A percentile compares a stretch with the other conserved stretches of the same genome.
phyloP scores from a whole-genome alignment of 345 rosid species.

The Eutrema yunnanense region DNA sequence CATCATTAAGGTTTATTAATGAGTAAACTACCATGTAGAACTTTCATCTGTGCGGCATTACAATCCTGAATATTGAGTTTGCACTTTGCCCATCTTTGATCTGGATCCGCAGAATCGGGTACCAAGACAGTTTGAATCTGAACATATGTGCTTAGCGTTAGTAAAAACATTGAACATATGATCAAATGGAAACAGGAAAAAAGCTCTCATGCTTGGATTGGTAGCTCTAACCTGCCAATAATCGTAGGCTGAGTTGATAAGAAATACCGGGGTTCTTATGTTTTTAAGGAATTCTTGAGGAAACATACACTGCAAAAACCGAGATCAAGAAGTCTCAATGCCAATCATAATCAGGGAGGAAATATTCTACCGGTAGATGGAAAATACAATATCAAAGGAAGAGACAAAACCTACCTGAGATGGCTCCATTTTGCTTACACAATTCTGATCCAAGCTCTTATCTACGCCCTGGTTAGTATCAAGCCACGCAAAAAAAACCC shows the following conservation, averaged over 20 bases:
- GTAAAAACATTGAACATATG: neutral
- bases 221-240: conserved; percentile 70
- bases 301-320: conserved; percentile 54
- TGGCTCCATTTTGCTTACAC: conserved; percentile 41
- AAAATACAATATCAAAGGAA: neutral
- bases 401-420: conserved; percentile 32
- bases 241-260: conserved; percentile 83
- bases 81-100: conserved; percentile 55
- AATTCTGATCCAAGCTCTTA: conserved; percentile 46
- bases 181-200: no score
- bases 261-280: conserved; percentile 56
- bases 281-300: conserved; percentile 54
- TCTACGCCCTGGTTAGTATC: conserved; percentile 46
- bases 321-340: conserved; percentile 1
- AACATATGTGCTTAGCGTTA: conserved; percentile 18
- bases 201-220: neutral
- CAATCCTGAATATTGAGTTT: conserved; percentile 51
- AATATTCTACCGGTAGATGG: neutral
- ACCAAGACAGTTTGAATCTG: conserved; percentile 68
- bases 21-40: conserved; percentile 52
- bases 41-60: conserved; percentile 45
- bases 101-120: conserved; percentile 57
- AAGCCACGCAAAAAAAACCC: neutral
- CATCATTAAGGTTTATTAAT: neutral
- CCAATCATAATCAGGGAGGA: neutral